Conservation (phyloP, 225 moss, liverwort and hornwort genomes). For the Thuidium tamariscinum region DNA sequence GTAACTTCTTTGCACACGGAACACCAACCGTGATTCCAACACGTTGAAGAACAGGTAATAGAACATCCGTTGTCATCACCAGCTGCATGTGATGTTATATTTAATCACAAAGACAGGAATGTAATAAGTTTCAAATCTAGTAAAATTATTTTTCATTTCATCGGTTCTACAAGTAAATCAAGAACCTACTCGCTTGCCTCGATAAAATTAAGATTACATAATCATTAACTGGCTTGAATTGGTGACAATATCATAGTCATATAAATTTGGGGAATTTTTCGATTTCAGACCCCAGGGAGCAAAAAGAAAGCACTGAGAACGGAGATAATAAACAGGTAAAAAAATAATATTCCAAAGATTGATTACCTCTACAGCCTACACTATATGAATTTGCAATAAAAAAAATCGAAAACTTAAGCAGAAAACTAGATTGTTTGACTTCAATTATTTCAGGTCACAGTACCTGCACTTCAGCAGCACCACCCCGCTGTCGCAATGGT, state of each 20-base stretch:
- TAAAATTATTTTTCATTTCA: neutral
- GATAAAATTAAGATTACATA: neutral
- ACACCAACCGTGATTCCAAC: constrained; percentile 67
- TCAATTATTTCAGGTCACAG: neutral
- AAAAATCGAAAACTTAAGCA: neutral
- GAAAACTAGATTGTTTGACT: neutral
- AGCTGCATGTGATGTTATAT: constrained; percentile 35
- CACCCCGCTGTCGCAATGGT: constrained; percentile 84
- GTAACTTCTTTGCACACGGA: constrained; percentile 20
- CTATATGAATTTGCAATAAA: neutral
- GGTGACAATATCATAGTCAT: neutral
- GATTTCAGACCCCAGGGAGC: neutral
- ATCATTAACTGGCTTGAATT: neutral
- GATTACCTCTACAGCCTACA: neutral
- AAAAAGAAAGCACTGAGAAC: neutral
- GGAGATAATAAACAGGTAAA: neutral
- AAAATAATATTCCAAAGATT: neutral
- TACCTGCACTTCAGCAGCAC: constrained; percentile 96
- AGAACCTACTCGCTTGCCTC: neutral
- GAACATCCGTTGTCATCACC: constrained; percentile 85
- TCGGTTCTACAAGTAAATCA: neutral
- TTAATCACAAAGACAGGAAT: neutral
- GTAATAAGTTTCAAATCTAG: neutral
- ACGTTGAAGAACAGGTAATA: constrained; percentile 66
- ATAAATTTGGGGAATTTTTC: neutral